Evolutionary conservation across 768 basidiomycete genomes (phyloP), one percentile per base, ranked within the genome.

Genomic region (Mycena epipterygia): DNA sequence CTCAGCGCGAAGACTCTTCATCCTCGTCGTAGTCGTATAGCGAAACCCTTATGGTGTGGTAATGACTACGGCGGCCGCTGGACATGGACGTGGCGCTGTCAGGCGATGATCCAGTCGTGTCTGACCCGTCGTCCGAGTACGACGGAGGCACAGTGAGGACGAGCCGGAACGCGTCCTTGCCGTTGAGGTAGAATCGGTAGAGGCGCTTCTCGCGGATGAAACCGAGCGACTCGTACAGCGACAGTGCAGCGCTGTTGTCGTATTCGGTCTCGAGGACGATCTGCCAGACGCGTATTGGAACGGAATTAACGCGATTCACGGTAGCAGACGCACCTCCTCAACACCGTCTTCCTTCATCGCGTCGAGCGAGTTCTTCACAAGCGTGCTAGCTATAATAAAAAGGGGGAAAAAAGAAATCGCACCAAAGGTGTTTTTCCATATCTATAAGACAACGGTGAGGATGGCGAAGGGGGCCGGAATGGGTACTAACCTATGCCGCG

Each of bases 191-290:
- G 82, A 99, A 99, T 1, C 98, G 89, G 78, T 93, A 91, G 21
- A 99, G 86, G 5, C 97, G 91, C 79, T 99, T 99, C 84, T 98
- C 97, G 46, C 95, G 90, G 29, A 98, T 93, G 82, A 99, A 99
- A 0, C 98, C 98, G 49, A 99, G 87, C 9, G 93, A 91, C 69
- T 93, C 93, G 82, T 99, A 99, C 16, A 99, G 84, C 3, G 93
- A 90, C 19, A 99, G 87, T 0, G 97, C 96, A 9, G 95, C 90
- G 51, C 85, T 81, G 80, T 99, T 99, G 82, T 99, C 97, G 78
- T 87, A 93, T 81, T 99, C 98, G 5, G 98, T 99, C 83, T 99
- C 98, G 67, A 99, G 91, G 16, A 96, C 91, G 75, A 98, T 90
- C 95, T 98, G 74, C 23, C 12, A 72, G 21, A 42, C 6, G 14